These are phyloP conservation scores for Cucurbita ficifolia DNA, from an alignment of 306 rosid genomes.

Conservation along the genomic window DNA sequence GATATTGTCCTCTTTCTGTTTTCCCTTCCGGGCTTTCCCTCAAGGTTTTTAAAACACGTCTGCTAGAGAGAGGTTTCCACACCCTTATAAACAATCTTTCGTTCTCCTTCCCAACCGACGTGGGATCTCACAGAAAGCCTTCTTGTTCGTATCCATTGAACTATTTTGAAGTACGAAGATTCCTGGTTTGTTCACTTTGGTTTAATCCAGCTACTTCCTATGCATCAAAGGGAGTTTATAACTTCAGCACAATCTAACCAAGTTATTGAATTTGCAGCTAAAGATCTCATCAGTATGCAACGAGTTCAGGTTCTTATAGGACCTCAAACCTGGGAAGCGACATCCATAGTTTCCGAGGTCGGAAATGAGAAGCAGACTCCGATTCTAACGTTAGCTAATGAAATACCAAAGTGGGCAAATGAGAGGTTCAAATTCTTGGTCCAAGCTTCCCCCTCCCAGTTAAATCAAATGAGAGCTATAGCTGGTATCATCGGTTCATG, in stretches of 20 bases:
- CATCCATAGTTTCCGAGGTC: slow-evolving; percentile 19
- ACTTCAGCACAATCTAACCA: neutral
- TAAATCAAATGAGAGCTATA: slow-evolving; percentile 27
- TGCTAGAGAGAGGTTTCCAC: too few species aligned
- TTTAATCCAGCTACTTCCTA: neutral
- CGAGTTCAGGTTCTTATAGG: slow-evolving; percentile 28
- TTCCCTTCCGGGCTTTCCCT: too few species aligned
- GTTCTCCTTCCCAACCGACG: too few species aligned
- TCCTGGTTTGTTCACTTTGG: neutral
- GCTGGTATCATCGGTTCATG: slow-evolving; percentile 30
- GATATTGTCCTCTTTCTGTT: too few species aligned
- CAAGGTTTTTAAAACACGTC: too few species aligned
- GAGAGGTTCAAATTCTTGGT: slow-evolving; percentile 24
- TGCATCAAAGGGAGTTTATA: neutral
- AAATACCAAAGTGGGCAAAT: slow-evolving; percentile 28
- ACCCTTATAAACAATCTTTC: too few species aligned
- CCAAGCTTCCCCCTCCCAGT: slow-evolving; percentile 17
- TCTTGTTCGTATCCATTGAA: neutral
- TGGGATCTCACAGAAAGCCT: neutral
- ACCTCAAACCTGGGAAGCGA: slow-evolving; percentile 34
- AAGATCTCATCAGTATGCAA: slow-evolving; percentile 13
- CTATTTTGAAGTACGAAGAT: neutral
- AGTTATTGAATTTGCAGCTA: slow-evolving; percentile 21
- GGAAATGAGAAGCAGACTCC: slow-evolving; percentile 17
- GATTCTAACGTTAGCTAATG: slow-evolving; percentile 21